Base-by-base conservation (phyloP, 345 rosid species). In the Pugionium cornutum region DNA sequence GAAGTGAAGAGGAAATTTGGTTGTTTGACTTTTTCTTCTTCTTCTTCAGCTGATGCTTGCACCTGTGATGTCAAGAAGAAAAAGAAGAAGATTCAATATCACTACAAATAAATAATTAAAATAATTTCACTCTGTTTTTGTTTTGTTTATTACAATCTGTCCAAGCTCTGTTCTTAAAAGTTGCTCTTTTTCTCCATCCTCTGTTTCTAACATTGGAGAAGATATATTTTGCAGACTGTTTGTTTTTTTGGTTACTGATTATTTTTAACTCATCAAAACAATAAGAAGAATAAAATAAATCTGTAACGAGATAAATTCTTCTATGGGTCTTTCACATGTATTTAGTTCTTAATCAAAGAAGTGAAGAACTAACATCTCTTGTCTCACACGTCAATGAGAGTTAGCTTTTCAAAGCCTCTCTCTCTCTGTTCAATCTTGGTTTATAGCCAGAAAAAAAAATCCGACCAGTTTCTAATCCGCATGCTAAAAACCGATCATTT, bases 1-100 rank as follows among this genome's bases (percentile, higher is more conserved):
- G 82, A 80, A 53, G 80, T 92, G 83, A 92, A 92, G 83, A 92
- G 96, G 73, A 92, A 89, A 62, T 79, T 89, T 30, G 96, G 98
- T 28, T 89, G 98, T 85, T 43, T 66, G 58, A 78, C 53, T 61
- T 64, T 70, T 53, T 10, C 62, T 28, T 37, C 60, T 42, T 66
- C 66, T 53, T 34, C 57, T 45, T 70, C 75, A 60, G 45, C 28
- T 53, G 72, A 51, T 65, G 53, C 53, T 50, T 76, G 64, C 44
- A 44, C 44, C 55, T 45, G 68, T 66, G 44, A 66, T 60, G 45
- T 31, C 63, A 53, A 58, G 29, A 68, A 10, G 46, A 71, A 54
- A 37, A 58, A 42, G 53, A 66, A 36, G 72, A 66, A 59, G 62
- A 44, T 49, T 57, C 65, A 49, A 64, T 54, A 50, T 49, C 44